Base-by-base conservation (phyloP, 139 green algal genomes). In the Edaphochlamys debaryana region DNA sequence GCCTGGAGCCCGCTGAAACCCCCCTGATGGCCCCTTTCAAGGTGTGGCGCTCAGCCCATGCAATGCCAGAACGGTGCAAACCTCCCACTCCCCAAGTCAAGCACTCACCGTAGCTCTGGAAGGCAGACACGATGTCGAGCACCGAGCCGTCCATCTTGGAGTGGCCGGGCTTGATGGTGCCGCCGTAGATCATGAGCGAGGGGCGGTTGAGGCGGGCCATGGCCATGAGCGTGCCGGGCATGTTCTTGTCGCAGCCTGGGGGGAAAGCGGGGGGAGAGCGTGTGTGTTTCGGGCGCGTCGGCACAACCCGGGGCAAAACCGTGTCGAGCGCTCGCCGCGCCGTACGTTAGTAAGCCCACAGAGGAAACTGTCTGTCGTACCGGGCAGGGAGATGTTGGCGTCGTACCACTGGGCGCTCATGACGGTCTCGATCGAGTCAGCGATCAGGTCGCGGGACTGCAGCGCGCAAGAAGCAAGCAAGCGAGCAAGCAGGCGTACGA, bases 221-320 rank as follows among this genome's bases (percentile, higher is more conserved):
- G 32, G 97, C 97, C 52, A 99, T 99, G 54, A 99, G 75, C 0
- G 89, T 94, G 66, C 97, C 97, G 0, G 97, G 97, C 97, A 99
- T 99, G 93, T 99, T 99, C 91, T 98, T 98, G 91, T 99, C 96
- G 85, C 96, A 98, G 20, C 96, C 96, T 90, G 82, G 17, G 48
- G 29, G 52, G 52, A 62, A 62, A 20, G 36, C 2, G 22, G 60
- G 32, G 37, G 23, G 29, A 29, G 25, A 34, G 67, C 7, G 37
- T 13, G 67, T 4, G 37, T 54, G 45, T 9, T 54, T 54, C 11
- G 45, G 45, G 45, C 45, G 45, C 45, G 45, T 13, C 45, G 45
- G n/a, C n/a, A n/a, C n/a, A n/a, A n/a, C n/a, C n/a, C n/a, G n/a
- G n/a, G n/a, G n/a, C n/a, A n/a, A n/a, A n/a, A n/a, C n/a, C n/a